Evolutionary conservation across 352 stramenopile species (phyloP).

Genomic region (Phytophthora tentaculata): DNA sequence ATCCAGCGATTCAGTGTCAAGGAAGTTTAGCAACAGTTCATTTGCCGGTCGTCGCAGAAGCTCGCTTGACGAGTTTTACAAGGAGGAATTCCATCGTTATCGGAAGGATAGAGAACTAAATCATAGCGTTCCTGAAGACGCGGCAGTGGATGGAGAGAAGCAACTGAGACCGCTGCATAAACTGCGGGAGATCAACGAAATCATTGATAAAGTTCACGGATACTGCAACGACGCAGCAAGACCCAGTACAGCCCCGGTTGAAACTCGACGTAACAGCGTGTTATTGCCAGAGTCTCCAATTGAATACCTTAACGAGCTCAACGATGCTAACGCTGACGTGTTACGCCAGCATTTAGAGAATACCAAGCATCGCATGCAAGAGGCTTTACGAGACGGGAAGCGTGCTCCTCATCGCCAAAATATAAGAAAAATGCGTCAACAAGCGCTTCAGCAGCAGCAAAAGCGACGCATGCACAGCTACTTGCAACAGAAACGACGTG

Average conservation of each 20-base stretch:
- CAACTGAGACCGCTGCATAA: conserved; percentile 46
- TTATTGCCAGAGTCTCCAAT: conserved; percentile 1
- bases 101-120: conserved; percentile 15
- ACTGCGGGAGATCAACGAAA: conserved; percentile 67
- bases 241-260: conserved; percentile 24
- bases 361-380: conserved; percentile 58
- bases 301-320: background rate
- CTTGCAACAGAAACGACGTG: conserved; percentile 70
- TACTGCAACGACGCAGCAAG: conserved; percentile 31
- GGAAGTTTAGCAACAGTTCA: conserved; percentile 2
- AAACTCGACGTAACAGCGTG: conserved; percentile 6
- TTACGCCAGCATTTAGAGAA: conserved; percentile 51
- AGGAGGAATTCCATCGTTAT: conserved; percentile 57
- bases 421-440: conserved; percentile 40
- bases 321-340: background rate
- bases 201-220: conserved; percentile 57
- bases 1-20: background rate
- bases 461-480: conserved; percentile 72
- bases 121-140: conserved; percentile 8
- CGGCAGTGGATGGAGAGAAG: conserved; percentile 8
- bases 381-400: conserved; percentile 44
- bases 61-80: conserved; percentile 57
- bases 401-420: conserved; percentile 27
- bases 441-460: conserved; percentile 52
- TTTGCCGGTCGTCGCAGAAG: conserved; percentile 27